Evolutionary conservation across 1,284 basidiomycete genomes (phyloP).

Genomic region (Cryptococcus jaspeensis): DNA sequence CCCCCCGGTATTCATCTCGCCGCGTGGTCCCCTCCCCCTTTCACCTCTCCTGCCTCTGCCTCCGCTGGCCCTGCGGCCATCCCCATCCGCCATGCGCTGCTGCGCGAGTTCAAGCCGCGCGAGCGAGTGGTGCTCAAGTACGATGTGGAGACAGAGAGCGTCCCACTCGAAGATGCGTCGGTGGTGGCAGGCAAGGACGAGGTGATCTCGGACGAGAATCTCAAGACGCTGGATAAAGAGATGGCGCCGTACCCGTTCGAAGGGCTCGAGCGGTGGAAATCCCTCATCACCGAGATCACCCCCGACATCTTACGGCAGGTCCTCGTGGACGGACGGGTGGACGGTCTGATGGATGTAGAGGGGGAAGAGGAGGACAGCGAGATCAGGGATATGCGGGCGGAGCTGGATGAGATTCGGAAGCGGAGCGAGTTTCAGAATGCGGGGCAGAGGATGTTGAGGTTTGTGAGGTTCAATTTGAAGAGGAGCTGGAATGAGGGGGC

Average conservation of each 20-base stretch:
- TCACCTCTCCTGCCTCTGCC: conserved; percentile 3
- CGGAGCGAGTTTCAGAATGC: not conserved
- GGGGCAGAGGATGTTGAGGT: conserved; percentile 26
- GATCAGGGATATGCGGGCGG: conserved; percentile 17
- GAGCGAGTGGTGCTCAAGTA: conserved; percentile 37
- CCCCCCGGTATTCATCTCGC: conserved; percentile 49
- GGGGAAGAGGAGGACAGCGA: conserved; percentile 31
- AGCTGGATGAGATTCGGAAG: conserved; percentile 6
- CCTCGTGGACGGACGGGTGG: conserved; percentile 29
- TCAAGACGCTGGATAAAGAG: conserved; percentile 46
- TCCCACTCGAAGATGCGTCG: conserved; percentile 7
- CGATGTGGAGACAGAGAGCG: conserved; percentile 24
- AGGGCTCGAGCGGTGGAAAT: conserved; percentile 40
- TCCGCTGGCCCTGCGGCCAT: conserved; percentile 22
- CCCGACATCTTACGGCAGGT: conserved; percentile 34
- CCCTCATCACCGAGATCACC: conserved; percentile 33
- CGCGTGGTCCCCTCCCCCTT: conserved; percentile 31
- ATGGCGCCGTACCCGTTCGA: conserved; percentile 52
- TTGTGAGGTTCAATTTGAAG: conserved; percentile 48
- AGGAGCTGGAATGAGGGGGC: conserved; percentile 51
- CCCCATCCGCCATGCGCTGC: conserved; percentile 32
- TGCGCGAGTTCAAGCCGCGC: conserved; percentile 25
- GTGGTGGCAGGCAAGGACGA: conserved; percentile 4
- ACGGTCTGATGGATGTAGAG: conserved; percentile 38
- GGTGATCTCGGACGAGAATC: conserved; percentile 45